These are phyloP conservation scores for Hymenotorrendiella dingleyae DNA, from an alignment of 2,329 filamentous ascomycete species.

Conservation along the genomic window DNA sequence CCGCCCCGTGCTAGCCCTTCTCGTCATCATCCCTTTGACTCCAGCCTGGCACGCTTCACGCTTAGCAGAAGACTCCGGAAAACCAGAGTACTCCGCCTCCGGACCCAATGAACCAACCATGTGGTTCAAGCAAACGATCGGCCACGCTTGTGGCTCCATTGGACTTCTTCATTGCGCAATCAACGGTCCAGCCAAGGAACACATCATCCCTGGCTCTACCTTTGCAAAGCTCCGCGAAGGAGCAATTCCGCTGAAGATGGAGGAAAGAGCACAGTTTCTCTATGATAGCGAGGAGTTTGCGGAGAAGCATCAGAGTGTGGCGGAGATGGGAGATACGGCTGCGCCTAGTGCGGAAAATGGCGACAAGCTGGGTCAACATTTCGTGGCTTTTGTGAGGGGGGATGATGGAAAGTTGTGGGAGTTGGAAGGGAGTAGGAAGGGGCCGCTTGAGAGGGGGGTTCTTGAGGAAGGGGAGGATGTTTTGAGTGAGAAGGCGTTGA, in stretches of 20 bases:
- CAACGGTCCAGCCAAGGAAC: conserved; percentile 77
- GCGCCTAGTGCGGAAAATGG: conserved; percentile 68
- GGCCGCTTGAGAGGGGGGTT: conserved; percentile 39
- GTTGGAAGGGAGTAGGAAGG: conserved; percentile 64
- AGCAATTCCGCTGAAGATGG: conserved; percentile 64
- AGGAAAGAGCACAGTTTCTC: conserved; percentile 64
- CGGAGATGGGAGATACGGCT: conserved; percentile 68
- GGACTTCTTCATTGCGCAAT: conserved; percentile 76
- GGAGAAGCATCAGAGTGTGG: conserved; percentile 73
- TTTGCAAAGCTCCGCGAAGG: conserved; percentile 60
- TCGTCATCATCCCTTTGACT: conserved; percentile 88
- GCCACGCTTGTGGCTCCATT: conserved; percentile 91
- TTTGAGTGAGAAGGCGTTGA: conserved; percentile 68
- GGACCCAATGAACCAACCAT: conserved; percentile 76
- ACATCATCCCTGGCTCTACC: conserved; percentile 46
- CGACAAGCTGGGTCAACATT: conserved; percentile 32
- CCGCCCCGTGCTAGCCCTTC: conserved; percentile 78
- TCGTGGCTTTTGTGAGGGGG: conserved; percentile 8
- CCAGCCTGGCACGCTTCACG: conserved; percentile 76
- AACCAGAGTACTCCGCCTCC: conserved; percentile 57
- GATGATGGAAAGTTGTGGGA: conserved; percentile 49
- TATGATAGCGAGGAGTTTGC: conserved; percentile 76
- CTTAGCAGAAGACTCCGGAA: conserved; percentile 62
- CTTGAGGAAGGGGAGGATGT: conserved; percentile 62
- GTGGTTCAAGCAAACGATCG: conserved; percentile 95